Evolutionary conservation across 129 eudicot species (phyloP), one percentile per base, ranked within the genome.

Genomic region (Glebionis coronaria): DNA sequence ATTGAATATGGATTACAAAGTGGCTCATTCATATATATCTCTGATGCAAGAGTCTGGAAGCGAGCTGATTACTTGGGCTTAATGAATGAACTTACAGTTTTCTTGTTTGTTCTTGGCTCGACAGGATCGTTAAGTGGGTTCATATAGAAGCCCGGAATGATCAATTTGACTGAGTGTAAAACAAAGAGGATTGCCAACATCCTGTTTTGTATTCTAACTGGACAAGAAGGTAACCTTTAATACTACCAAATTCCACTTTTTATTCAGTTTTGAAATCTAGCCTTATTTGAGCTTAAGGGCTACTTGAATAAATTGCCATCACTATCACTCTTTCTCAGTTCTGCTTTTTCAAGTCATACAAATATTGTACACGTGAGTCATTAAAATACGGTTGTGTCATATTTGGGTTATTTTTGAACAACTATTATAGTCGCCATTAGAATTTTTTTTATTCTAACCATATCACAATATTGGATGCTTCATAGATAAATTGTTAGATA

Each of bases 11-110:
- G 65, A 56, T 74, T 68, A 66, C 65, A 92, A 96, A n/a, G 98
- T 92, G 55, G 98, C 96, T 20, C 98, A 95, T 65, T 92, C 98
- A 58, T 87, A 90, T 62, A 78, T 88, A 16, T 84, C 98, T 18
- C 96, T 88, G n/a, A n/a, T n/a, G n/a, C n/a, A n/a, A n/a, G n/a
- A n/a, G n/a, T n/a, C n/a, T n/a, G n/a, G n/a, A n/a, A 71, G 73
- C 96, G 95, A 20, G 98, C 98, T 49, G 98, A 93, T 79, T 93
- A 81, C 73, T 74, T 93, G 78, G 92, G 95, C 28, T 71, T 93
- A 58, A 87, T 93, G 95, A 88, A 79, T 67, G 98, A 93, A 69
- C 91, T 96, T 20, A 95, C 98, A 14, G 77, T 88, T 31, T 93
- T 92, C 65, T 35, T 81, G 63, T 93, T 96, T 61, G 83, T 93